A percentile compares a stretch with the other conserved stretches of the same genome.
Conservation (phyloP, 2,329 filamentous ascomycete genomes). For the Colletotrichum neosansevieriae region DNA sequence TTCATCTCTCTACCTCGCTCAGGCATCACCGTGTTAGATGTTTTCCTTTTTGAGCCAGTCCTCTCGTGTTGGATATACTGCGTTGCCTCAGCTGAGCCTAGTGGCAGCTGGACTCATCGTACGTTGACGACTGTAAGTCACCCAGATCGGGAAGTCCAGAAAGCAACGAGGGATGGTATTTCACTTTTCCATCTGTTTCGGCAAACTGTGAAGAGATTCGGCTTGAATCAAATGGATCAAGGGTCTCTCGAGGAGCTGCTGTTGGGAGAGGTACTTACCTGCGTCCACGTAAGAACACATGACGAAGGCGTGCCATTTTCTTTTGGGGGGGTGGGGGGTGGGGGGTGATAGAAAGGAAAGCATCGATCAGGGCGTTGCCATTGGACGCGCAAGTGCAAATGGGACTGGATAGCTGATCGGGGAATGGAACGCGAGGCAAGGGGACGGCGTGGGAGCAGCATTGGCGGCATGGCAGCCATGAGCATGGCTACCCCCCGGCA, state of each 20-base stretch:
- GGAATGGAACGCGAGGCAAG: conserved; percentile 5
- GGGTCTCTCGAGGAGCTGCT: too few species aligned
- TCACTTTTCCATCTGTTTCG: background rate
- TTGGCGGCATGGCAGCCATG: conserved; percentile 1
- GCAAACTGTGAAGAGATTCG: background rate
- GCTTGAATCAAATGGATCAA: background rate
- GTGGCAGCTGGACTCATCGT: conserved; percentile 4
- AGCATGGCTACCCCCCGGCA: background rate
- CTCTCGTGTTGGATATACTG: background rate
- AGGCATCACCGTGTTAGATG: conserved; percentile 14
- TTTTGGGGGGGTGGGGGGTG: conserved; percentile 22
- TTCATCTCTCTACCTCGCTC: background rate
- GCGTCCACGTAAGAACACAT: background rate
- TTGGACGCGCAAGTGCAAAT: conserved; percentile 13
- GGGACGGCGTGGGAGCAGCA: background rate
- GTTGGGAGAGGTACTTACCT: background rate
- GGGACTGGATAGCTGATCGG: conserved; percentile 5
- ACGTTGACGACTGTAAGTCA: conserved; percentile 1
- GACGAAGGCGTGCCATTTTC: background rate
- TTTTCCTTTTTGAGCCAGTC: conserved; percentile 1
- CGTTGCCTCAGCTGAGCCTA: conserved; percentile 9
- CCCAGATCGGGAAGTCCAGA: background rate
- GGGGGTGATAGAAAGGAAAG: conserved; percentile 28
- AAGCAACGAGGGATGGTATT: background rate
- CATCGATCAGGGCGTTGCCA: conserved; percentile 19